Evolutionary conservation across 164 flowering plant species (phyloP), one percentile per base, ranked within the genome.

Genomic region (Cinnamomum chago): DNA sequence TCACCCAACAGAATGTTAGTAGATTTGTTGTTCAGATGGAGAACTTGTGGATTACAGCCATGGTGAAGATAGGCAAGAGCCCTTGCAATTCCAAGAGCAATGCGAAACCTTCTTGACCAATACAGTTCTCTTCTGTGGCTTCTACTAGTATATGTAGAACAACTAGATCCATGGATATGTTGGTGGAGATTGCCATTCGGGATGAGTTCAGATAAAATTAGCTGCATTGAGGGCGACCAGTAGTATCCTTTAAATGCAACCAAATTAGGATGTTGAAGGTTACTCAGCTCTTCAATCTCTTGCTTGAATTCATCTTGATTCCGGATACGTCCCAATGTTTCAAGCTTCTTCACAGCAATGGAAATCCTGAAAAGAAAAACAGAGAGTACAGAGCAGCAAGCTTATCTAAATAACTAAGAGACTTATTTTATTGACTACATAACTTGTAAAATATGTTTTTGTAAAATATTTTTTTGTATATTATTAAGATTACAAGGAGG

Each of bases 51-150:
- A 73, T 83, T 86, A 77, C 95, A 93, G 65, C 93, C 98, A 84
- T 93, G 93, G 85, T 91, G 99, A 79, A 96, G 95, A 77, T 90
- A 94, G 55, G 97, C 86, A 40, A 96, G 87, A 2, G 97, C 99
- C 75, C 87, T 84, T 13, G 99, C 97, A 2, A 90, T 90, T 75
- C 99, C 98, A 30, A 96, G 82, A 13, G 97, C 98, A 64, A 94
- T 90, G 50, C 81, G 80, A 72, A 91, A 94, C 84, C 99, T 89
- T 72, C 93, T 84, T 23, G 88, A 77, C 99, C 99, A 96, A 73
- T 85, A 17, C 50, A 92, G 65, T 22, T 82, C 92, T 28, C 81
- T 82, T 66, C 84, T 86, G 50, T 91, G 87, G 69, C 74, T 79
- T 66, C 90, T 78, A 27, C 86, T 81, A 80, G 96, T 91, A 10